phyloP scores from a whole-genome alignment of 441 rosid genomes.

The Hypseocharis bilobata region DNA sequence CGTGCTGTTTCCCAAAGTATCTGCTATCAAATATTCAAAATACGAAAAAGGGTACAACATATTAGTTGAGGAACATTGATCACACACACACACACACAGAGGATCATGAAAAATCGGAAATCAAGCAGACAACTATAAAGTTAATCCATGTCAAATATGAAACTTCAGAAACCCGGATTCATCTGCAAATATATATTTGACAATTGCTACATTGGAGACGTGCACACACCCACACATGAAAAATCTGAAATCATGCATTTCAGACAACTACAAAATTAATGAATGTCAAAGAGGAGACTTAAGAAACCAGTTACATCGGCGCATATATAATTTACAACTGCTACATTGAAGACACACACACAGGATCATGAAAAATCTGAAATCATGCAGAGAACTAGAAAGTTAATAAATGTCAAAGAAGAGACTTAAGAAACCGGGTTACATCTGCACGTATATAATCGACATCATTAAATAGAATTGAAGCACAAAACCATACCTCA shows the following conservation, averaged over 20 bases:
- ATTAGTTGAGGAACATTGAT: background rate
- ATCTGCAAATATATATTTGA: background rate
- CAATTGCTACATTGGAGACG: too few relatives aligned
- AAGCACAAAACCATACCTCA: too few relatives aligned
- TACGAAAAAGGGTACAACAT: background rate
- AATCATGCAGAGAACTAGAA: background rate
- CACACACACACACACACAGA: background rate
- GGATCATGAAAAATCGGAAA: background rate
- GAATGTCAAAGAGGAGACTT: too few relatives aligned
- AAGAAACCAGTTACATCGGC: too few relatives aligned
- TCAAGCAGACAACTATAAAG: background rate
- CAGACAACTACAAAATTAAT: too few relatives aligned
- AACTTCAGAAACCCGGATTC: background rate
- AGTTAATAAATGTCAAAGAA: background rate
- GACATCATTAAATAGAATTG: background rate
- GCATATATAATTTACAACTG: too few relatives aligned
- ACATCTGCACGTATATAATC: background rate
- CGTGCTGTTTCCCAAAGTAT: conserved; percentile 17
- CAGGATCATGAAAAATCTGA: background rate
- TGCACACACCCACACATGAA: too few relatives aligned
- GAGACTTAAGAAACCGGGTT: background rate
- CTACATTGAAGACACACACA: too few relatives aligned
- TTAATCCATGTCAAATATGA: background rate
- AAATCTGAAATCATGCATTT: too few relatives aligned
- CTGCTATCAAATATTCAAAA: conserved; percentile 20